phyloP scores from a whole-genome alignment of 2,329 filamentous ascomycete species.

The Claviceps fusiformis region DNA sequence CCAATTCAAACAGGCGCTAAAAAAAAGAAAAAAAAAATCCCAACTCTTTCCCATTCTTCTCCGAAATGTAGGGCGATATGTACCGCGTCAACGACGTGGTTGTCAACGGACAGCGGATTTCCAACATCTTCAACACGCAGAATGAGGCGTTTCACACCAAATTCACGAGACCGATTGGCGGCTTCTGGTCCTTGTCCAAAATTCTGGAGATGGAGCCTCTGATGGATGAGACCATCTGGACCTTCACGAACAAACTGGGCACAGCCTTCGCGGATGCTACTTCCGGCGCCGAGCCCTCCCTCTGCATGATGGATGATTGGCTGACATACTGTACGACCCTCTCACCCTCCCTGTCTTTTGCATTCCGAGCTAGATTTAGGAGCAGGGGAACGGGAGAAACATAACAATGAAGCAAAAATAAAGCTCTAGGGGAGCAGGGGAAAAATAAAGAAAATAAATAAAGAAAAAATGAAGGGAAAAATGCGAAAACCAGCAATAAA shows the following conservation, averaged over 20 bases:
- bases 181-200: slow-evolving; percentile 8
- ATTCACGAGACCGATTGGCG: slow-evolving; percentile 7
- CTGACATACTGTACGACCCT: slow-evolving; percentile 7
- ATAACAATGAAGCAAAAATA: too few relatives aligned
- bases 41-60: neutral
- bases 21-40: too few relatives aligned
- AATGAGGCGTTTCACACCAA: slow-evolving; percentile 8
- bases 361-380: too few relatives aligned
- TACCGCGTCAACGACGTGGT: slow-evolving; percentile 9
- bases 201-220: slow-evolving; percentile 9
- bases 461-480: too few relatives aligned
- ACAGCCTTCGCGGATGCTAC: slow-evolving; percentile 5
- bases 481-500: too few relatives aligned
- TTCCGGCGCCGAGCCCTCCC: neutral
- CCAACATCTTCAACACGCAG: slow-evolving; percentile 11
- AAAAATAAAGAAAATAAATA: too few relatives aligned
- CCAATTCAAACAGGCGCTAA: neutral
- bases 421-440: too few relatives aligned
- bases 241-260: slow-evolving; percentile 4
- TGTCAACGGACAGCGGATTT: slow-evolving; percentile 7
- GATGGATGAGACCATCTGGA: slow-evolving; percentile 8
- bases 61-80: slow-evolving; percentile 7
- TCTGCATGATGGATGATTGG: slow-evolving; percentile 10
- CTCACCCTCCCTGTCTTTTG: neutral
- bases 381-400: too few relatives aligned